These are phyloP conservation scores for Penicillium daleae DNA, from an alignment of 495 filamentous ascomycete species.

Conservation along the genomic window DNA sequence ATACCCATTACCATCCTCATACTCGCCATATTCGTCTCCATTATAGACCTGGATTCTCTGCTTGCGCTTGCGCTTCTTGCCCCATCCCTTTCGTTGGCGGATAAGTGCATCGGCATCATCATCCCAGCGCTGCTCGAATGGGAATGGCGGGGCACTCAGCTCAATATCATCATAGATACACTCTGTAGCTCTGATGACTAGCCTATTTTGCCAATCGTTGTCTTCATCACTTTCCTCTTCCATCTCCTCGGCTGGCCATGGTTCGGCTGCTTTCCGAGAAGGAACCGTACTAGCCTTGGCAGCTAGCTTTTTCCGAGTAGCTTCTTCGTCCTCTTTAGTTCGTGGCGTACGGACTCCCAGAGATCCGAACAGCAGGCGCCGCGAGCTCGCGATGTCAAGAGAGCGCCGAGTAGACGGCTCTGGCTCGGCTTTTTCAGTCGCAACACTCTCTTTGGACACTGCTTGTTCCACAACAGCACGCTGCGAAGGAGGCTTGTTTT, in stretches of 20 bases:
- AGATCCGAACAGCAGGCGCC: constrained; percentile 70
- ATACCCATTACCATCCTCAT: constrained; percentile 29
- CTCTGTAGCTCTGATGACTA: constrained; percentile 76
- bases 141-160: constrained; percentile 82
- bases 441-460: neutral
- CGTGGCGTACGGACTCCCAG: constrained; percentile 71
- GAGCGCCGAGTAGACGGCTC: constrained; percentile 41
- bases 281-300: constrained; percentile 35
- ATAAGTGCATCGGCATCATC: constrained; percentile 63
- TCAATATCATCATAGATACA: constrained; percentile 75
- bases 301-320: constrained; percentile 59
- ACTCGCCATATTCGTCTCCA: constrained; percentile 33
- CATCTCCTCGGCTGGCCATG: constrained; percentile 24
- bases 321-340: constrained; percentile 67
- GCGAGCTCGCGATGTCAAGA: constrained; percentile 66
- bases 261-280: constrained; percentile 21
- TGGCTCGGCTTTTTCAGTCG: constrained; percentile 13
- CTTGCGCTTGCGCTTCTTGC: constrained; percentile 60
- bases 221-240: constrained; percentile 35
- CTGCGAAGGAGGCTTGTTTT: constrained; percentile 34
- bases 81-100: constrained; percentile 40
- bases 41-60: constrained; percentile 55
- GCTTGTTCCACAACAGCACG: neutral
- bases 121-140: constrained; percentile 90
- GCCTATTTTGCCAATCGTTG: constrained; percentile 72